Base-by-base conservation (phyloP, 176 grass and related monocot species). In the Triticum turgidum region DNA sequence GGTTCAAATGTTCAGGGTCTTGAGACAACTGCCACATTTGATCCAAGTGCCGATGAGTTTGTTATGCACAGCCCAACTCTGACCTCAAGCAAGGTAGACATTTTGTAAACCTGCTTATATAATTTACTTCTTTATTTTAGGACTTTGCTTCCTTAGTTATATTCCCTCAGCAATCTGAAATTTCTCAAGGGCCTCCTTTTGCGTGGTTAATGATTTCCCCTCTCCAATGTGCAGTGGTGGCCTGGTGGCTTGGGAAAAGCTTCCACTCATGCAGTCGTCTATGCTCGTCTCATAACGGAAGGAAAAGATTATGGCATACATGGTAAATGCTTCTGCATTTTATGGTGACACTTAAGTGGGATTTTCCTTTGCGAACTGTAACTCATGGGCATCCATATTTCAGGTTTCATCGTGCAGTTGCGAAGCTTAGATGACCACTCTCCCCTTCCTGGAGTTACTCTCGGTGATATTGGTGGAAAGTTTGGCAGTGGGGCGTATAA, bases 1-100 rank as follows among this genome's bases (percentile, higher is more conserved):
- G 97, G 97, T 21, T 99, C 97, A 38, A 99, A 99, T 61, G 97
- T 99, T 62, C 97, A 99, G 85, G 97, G 97, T 74, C 97, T 99
- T 49, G 97, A 99, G 92, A 94, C 97, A 84, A 99, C 97, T 77
- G 97, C 97, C 41, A 99, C 92, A 35, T 99, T 99, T 77, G 94
- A 96, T 87, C 91, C 88, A 25, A 90, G 89, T 64, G 82, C 90
- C 44, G 94, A 96, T 87, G 97, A 99, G 85, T 99, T 99, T 87
- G 54, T 99, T 76, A 88, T 99, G 67, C 94, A 99, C 78, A 99
- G 97, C 85, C 97, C 97, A 1, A 99, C 97, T 49, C 85, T 99
- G 69, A 99, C 97, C 78, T 99, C 97, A 72, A 94, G 94, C 92
- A 99, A 99, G 78, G 97, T 99, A 86, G 29, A 90, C 42, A 14